Percentiles rank a stretch among this genome's conserved stretches.
These are phyloP conservation scores for Choanephora cucurbitarum DNA, from an alignment of 371 early-diverging fungal genomes.

Conservation along the genomic window DNA sequence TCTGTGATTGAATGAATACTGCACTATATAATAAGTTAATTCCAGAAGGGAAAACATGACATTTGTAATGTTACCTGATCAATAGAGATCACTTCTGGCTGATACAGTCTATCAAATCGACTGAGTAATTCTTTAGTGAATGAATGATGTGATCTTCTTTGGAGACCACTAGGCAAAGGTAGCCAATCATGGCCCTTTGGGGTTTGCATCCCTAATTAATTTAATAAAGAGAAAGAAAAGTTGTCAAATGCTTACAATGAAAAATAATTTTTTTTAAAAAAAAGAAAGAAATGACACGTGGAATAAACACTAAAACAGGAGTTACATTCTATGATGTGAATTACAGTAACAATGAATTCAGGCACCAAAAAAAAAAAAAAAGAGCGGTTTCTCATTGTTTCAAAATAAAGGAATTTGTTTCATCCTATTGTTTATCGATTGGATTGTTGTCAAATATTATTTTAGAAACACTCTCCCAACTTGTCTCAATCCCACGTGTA, in stretches of 20 bases:
- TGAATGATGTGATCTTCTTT: slow-evolving; percentile 23
- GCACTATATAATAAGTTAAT: too few relatives aligned
- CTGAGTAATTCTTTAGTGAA: slow-evolving; percentile 29
- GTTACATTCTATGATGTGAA: too few relatives aligned
- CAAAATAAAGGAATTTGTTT: too few relatives aligned
- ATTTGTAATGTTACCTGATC: neutral
- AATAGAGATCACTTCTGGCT: neutral
- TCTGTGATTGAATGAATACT: neutral
- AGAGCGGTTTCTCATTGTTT: slow-evolving; percentile 6
- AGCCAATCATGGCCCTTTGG: slow-evolving; percentile 23
- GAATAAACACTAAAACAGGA: too few relatives aligned
- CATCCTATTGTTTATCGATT: too few relatives aligned
- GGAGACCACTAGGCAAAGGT: slow-evolving; percentile 33
- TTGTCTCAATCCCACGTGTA: neutral
- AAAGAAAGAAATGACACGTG: slow-evolving; percentile 4
- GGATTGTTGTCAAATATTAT: too few relatives aligned
- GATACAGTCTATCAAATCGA: slow-evolving; percentile 24
- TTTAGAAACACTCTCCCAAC: too few relatives aligned
- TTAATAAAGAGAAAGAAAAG: slow-evolving; percentile 14
- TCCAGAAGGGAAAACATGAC: too few relatives aligned
- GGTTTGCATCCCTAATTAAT: neutral
- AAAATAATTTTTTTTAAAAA: too few relatives aligned
- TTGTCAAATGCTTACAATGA: too few relatives aligned
- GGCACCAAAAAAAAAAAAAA: neutral
- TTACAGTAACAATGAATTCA: too few relatives aligned